phyloP scores from a whole-genome alignment of 768 basidiomycete genomes.

The Macrolepiota dolichaula region DNA sequence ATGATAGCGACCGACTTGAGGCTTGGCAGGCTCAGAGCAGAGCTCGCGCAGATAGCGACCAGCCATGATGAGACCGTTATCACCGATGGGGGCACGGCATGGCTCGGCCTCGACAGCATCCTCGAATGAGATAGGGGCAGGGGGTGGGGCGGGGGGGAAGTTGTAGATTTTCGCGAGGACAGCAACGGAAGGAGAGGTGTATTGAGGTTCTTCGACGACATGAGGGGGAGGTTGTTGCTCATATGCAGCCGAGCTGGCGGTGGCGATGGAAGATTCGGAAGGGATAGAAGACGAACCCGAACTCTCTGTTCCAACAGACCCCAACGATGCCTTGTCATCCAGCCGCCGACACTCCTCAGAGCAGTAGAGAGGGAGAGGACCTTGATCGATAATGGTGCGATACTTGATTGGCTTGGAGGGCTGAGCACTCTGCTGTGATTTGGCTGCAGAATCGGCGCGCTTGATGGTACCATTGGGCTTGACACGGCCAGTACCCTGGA shows the following conservation, averaged over 20 bases:
- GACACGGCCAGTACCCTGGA: conserved; percentile 63
- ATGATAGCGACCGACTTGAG: conserved; percentile 24
- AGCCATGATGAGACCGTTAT: conserved; percentile 65
- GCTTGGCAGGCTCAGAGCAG: conserved; percentile 37
- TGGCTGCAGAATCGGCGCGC: conserved; percentile 20
- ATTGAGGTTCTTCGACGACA: not conserved
- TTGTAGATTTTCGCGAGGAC: conserved; percentile 28
- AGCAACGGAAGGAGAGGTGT: conserved; percentile 24
- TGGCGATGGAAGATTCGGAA: conserved; percentile 24
- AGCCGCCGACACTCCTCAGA: conserved; percentile 69
- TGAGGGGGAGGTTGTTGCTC: not conserved
- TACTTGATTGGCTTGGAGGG: conserved; percentile 36
- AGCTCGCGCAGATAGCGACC: conserved; percentile 44
- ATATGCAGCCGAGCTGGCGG: conserved; percentile 17
- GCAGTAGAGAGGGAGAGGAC: conserved; percentile 80
- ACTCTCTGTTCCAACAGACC: not conserved
- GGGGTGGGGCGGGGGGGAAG: conserved; percentile 51
- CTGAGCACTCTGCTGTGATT: conserved; percentile 13
- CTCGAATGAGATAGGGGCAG: conserved; percentile 33
- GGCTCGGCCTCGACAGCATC: conserved; percentile 14
- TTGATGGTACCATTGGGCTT: conserved; percentile 58
- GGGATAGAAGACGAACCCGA: conserved; percentile 34
- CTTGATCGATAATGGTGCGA: conserved; percentile 74
- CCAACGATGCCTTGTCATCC: conserved; percentile 39
- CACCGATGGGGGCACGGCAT: conserved; percentile 35